These are phyloP conservation scores for Neospermospora avenae DNA, from an alignment of 2,329 filamentous ascomycete species.

Conservation along the genomic window DNA sequence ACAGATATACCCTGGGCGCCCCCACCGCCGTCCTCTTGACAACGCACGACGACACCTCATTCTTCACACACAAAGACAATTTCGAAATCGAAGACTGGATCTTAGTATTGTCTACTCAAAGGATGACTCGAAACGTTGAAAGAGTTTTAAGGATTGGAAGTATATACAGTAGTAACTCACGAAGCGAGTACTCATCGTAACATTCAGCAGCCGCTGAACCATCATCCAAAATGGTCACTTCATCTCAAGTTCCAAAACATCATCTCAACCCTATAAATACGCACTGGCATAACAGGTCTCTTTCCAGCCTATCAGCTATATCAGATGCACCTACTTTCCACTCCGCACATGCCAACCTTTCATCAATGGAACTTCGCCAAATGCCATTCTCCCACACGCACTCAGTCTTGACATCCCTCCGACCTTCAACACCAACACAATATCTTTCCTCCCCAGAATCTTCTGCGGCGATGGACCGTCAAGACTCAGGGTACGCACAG, in stretches of 20 bases:
- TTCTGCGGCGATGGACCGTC: conserved; percentile 27
- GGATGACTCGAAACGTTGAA: not conserved
- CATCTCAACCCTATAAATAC: conserved; percentile 14
- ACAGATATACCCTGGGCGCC: not conserved
- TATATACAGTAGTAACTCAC: not conserved
- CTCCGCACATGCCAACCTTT: conserved; percentile 26
- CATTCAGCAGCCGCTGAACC: conserved; percentile 1
- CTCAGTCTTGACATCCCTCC: not conserved
- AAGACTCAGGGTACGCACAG: conserved; percentile 33
- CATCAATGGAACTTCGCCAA: conserved; percentile 22
- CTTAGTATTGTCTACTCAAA: not conserved
- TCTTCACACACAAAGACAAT: not conserved
- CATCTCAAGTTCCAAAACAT: conserved; percentile 4
- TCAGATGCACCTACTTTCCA: conserved; percentile 33
- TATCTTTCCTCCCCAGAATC: conserved; percentile 13
- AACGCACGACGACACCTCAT: not conserved
- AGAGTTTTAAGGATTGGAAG: not conserved
- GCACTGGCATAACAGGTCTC: conserved; percentile 25
- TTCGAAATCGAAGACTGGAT: not conserved
- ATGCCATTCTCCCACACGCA: conserved; percentile 7
- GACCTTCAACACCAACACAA: conserved; percentile 6
- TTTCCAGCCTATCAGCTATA: conserved; percentile 28
- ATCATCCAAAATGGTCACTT: conserved; percentile 5
- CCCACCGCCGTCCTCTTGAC: not conserved
- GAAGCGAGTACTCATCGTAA: not conserved